phyloP scores from a whole-genome alignment of 1,284 basidiomycete species.

The Singerocomus inundabilis region DNA sequence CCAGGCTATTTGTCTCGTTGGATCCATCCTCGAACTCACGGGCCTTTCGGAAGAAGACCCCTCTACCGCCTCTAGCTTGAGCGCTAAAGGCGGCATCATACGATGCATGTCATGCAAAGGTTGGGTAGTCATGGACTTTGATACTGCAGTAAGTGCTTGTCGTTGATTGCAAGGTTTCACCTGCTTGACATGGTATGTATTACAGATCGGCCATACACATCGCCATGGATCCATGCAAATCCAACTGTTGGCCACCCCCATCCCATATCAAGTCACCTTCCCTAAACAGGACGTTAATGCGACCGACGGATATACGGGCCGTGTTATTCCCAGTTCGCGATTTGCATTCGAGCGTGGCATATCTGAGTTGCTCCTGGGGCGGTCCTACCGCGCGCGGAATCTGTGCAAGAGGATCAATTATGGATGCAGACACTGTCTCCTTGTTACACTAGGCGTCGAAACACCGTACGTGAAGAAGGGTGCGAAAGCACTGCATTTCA shows the following conservation, averaged over 20 bases:
- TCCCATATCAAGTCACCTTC: neutral
- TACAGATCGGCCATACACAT: constrained; percentile 58
- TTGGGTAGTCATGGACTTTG: constrained; percentile 48
- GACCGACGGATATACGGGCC: no score
- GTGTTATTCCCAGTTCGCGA: constrained; percentile 3
- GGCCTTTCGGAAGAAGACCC: constrained; percentile 35
- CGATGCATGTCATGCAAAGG: constrained; percentile 53
- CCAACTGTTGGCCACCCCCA: constrained; percentile 24
- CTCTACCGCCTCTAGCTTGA: constrained; percentile 24
- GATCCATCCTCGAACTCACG: constrained; percentile 36
- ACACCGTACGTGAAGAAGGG: neutral
- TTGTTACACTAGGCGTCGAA: neutral
- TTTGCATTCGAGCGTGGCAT: constrained; percentile 35
- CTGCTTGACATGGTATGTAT: neutral
- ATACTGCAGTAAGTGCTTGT: constrained; percentile 44
- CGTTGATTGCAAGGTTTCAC: neutral
- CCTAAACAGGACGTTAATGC: neutral
- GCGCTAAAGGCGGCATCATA: constrained; percentile 36
- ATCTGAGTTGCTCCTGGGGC: constrained; percentile 31
- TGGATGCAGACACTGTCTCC: constrained; percentile 54
- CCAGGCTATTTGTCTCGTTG: constrained; percentile 45
- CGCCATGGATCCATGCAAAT: constrained; percentile 58
- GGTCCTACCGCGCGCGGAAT: constrained; percentile 19
- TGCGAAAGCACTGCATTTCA: constrained; percentile 41
- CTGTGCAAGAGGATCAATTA: constrained; percentile 40